Percentiles rank a stretch among this genome's conserved stretches.
Conservation (phyloP, 2,329 filamentous ascomycete species). For the Albifimbria verrucaria region DNA sequence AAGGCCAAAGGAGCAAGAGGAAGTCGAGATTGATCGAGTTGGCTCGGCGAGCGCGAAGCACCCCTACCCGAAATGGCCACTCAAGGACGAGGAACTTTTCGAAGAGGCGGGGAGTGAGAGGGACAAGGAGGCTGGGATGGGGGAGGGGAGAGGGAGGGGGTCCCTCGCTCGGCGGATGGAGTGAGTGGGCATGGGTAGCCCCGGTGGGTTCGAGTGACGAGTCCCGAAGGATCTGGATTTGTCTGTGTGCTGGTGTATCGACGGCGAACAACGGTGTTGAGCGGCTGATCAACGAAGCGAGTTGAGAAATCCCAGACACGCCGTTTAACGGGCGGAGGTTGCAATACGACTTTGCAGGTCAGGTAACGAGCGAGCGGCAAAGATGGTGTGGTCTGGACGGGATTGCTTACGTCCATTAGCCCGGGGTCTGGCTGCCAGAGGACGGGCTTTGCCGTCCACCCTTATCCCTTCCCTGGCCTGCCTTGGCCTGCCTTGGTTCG, state of each 20-base stretch:
- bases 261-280: too few species aligned
- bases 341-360: not conserved
- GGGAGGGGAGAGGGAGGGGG: not conserved
- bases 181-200: not conserved
- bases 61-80: not conserved
- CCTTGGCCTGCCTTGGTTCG: too few species aligned
- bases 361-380: not conserved
- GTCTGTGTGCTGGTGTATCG: too few species aligned
- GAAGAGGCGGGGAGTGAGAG: not conserved
- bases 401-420: not conserved
- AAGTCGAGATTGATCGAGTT: not conserved
- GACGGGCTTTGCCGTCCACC: too few species aligned
- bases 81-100: not conserved
- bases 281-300: too few species aligned
- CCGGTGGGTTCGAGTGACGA: not conserved
- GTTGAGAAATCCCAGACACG: too few species aligned
- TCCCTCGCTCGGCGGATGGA: not conserved
- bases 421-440: too few species aligned
- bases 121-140: not conserved
- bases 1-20: not conserved
- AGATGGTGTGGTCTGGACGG: not conserved
- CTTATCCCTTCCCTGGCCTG: too few species aligned
- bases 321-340: not conserved
- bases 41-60: not conserved
- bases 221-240: too few species aligned